Conservation (phyloP, 2,329 filamentous ascomycete genomes). For the Alternaria gaisen region DNA sequence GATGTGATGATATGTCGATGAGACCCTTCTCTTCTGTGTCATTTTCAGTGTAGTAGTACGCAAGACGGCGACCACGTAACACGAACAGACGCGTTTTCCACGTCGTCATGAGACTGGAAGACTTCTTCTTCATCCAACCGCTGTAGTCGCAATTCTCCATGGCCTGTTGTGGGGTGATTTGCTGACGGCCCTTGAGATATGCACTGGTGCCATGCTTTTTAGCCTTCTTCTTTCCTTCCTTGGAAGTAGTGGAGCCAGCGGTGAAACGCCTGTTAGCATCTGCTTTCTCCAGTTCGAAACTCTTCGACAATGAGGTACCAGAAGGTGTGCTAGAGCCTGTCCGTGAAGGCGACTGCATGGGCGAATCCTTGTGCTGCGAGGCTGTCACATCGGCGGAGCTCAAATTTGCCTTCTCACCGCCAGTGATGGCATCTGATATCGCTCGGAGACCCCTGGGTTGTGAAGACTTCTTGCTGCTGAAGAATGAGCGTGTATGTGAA, state of each 20-base stretch:
- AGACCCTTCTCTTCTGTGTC: conserved; percentile 93
- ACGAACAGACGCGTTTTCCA: conserved; percentile 99
- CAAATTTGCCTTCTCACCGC: conserved; percentile 61
- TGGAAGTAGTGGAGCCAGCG: conserved; percentile 55
- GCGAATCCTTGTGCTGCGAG: conserved; percentile 61
- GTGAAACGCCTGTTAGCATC: conserved; percentile 53
- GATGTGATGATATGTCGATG: conserved; percentile 97
- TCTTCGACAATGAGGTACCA: conserved; percentile 66
- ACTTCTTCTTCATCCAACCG: conserved; percentile 99
- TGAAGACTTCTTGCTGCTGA: conserved; percentile 45
- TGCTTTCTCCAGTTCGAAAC: conserved; percentile 81
- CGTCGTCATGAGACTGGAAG: conserved; percentile 92
- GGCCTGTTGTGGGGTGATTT: conserved; percentile 82
- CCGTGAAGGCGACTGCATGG: conserved; percentile 70
- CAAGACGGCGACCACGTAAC: conserved; percentile 85
- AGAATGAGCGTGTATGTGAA: conserved; percentile 47
- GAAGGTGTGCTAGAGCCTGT: conserved; percentile 78
- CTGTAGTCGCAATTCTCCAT: conserved; percentile 90
- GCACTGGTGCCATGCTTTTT: conserved; percentile 95
- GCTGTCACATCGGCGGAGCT: conserved; percentile 51
- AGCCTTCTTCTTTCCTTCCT: conserved; percentile 60
- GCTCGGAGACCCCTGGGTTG: conserved; percentile 77
- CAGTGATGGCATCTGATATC: conserved; percentile 77
- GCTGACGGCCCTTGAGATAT: conserved; percentile 85
- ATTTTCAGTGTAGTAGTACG: conserved; percentile 95